Percentiles rank a stretch among this genome's conserved stretches.
Evolutionary conservation across 108 stramenopile species (phyloP).

Genomic region (Cyclotella baltica): DNA sequence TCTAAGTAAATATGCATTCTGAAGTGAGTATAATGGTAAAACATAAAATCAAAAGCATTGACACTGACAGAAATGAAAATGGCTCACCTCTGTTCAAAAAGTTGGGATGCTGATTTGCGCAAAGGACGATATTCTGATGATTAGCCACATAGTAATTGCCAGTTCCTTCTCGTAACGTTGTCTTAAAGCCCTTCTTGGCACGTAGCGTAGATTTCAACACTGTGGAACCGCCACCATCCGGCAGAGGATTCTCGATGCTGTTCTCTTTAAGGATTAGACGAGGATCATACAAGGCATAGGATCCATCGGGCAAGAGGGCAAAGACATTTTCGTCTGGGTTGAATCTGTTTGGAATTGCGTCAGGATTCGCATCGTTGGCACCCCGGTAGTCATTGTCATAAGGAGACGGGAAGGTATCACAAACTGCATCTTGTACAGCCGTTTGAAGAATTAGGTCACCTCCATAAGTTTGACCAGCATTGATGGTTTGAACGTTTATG

Average conservation of each 20-base stretch:
- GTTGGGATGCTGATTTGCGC: conserved; percentile 48
- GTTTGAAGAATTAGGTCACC: conserved; percentile 45
- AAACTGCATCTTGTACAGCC: conserved; percentile 40
- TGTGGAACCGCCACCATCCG: conserved; percentile 49
- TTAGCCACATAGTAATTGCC: no score
- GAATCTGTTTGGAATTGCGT: conserved; percentile 37
- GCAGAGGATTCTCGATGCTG: conserved; percentile 44
- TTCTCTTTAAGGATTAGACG: conserved; percentile 50
- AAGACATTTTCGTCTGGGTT: conserved; percentile 44
- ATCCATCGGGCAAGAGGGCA: conserved; percentile 39
- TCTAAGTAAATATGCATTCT: no score
- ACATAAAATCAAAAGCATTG: background rate
- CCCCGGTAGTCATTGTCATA: conserved; percentile 56
- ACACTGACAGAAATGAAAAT: background rate
- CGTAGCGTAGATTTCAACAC: conserved; percentile 44
- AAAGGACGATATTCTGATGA: conserved; percentile 53
- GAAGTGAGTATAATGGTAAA: no score
- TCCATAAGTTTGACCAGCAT: conserved; percentile 40
- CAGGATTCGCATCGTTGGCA: conserved; percentile 34
- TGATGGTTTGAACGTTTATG: conserved; percentile 35
- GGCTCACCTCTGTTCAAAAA: conserved; percentile 47
- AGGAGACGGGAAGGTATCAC: conserved; percentile 42
- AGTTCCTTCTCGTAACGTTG: no score
- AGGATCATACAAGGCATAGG: conserved; percentile 46
- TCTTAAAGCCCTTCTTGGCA: conserved; percentile 28